These are phyloP conservation scores for Eimeria maxima DNA, from an alignment of 169 alveolate genomes.

Conservation along the genomic window DNA sequence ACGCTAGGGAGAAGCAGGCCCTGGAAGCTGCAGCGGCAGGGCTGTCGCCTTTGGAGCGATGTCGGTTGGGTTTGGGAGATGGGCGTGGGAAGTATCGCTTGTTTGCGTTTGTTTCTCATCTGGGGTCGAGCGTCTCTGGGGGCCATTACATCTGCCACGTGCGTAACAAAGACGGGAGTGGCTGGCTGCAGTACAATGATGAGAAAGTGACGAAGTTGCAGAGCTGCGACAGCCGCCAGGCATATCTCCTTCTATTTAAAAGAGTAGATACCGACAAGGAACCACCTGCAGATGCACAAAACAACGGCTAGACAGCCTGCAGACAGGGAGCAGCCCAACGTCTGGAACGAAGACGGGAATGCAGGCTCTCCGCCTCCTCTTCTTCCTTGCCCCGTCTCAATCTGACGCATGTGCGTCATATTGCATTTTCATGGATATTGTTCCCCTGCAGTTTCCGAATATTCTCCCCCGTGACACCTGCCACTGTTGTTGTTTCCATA, in stretches of 20 bases:
- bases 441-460: background rate
- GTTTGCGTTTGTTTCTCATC: constrained; percentile 91
- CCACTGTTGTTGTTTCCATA: background rate
- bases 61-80: constrained; percentile 57
- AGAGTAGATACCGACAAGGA: background rate
- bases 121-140: constrained; percentile 92
- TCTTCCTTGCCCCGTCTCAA: background rate
- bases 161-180: constrained; percentile 85
- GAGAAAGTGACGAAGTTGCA: constrained; percentile 70
- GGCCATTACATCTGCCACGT: constrained; percentile 94
- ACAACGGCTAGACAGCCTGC: background rate
- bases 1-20: constrained; percentile 37
- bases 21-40: constrained; percentile 45
- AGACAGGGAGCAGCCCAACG: background rate
- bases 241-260: constrained; percentile 42
- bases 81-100: constrained; percentile 88
- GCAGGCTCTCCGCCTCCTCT: background rate
- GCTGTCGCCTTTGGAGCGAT: constrained; percentile 37
- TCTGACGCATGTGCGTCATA: too few species aligned
- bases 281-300: background rate
- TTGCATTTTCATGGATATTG: background rate
- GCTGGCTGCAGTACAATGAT: constrained; percentile 83
- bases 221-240: constrained; percentile 56
- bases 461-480: background rate
- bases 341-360: background rate